A percentile compares a stretch with the other conserved stretches of the same genome.
These are phyloP conservation scores for Dictyostelium brefeldianum DNA, from an alignment of 78 protist genomes.

Conservation along the genomic window DNA sequence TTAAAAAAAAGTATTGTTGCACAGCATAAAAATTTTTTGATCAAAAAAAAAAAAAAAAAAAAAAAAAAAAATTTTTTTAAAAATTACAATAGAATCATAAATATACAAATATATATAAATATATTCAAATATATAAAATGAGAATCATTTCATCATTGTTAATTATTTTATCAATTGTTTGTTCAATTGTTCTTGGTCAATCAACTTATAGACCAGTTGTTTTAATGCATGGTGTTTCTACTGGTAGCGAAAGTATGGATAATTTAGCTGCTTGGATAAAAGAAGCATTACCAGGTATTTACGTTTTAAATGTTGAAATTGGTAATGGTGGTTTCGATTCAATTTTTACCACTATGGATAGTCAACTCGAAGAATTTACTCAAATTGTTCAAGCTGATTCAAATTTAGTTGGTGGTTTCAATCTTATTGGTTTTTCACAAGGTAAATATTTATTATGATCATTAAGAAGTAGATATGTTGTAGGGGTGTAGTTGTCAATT, in stretches of 20 bases:
- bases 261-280: no score
- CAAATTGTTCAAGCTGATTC: conserved; percentile 73
- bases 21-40: no score
- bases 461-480: no score
- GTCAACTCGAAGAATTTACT: conserved; percentile 56
- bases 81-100: no score
- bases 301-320: conserved; percentile 77
- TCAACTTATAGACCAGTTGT: conserved; percentile 72
- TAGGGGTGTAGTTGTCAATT: no score
- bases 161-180: background rate
- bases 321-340: conserved; percentile 73
- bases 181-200: background rate
- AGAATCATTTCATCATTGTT: background rate
- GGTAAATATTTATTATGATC: conserved; percentile 32
- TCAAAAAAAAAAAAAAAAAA: no score
- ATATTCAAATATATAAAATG: background rate
- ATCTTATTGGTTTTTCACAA: conserved; percentile 89
- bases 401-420: conserved; percentile 81
- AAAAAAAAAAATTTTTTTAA: no score
- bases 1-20: no score
- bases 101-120: no score
- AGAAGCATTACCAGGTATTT: conserved; percentile 68
- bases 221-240: conserved; percentile 58
- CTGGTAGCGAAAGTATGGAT: conserved; percentile 26
- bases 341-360: conserved; percentile 72